Percentiles rank a stretch among this genome's conserved stretches.
These are phyloP conservation scores for Kockovaella imperatae DNA, from an alignment of 768 basidiomycete genomes.

Conservation along the genomic window DNA sequence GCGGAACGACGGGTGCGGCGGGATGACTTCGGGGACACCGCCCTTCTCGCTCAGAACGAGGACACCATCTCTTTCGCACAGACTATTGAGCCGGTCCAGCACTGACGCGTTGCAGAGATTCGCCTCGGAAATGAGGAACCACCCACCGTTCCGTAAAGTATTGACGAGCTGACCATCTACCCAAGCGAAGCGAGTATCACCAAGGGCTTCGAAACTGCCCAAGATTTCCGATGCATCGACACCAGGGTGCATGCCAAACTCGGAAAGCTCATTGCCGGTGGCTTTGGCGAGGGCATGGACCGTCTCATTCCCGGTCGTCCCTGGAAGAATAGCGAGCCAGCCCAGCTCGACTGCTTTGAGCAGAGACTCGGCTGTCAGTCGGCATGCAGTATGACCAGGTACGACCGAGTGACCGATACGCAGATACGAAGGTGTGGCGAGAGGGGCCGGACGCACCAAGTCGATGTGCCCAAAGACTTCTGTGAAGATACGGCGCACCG, in stretches of 20 bases:
- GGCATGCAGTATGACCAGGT: conserved; percentile 31
- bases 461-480: conserved; percentile 48
- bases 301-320: conserved; percentile 55
- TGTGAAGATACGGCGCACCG: conserved; percentile 42
- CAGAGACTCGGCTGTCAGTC: conserved; percentile 63
- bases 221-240: conserved; percentile 91
- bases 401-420: conserved; percentile 61
- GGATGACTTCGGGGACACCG: conserved; percentile 63
- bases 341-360: conserved; percentile 63
- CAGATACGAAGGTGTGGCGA: conserved; percentile 42
- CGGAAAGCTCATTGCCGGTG: conserved; percentile 61
- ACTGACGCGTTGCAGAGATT: conserved; percentile 94
- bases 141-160: conserved; percentile 78
- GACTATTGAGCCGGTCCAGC: conserved; percentile 88
- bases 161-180: conserved; percentile 82
- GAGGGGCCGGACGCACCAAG: conserved; percentile 39
- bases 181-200: conserved; percentile 64
- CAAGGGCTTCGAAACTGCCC: conserved; percentile 69
- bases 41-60: conserved; percentile 87
- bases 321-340: conserved; percentile 86
- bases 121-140: conserved; percentile 84
- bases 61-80: conserved; percentile 78
- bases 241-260: conserved; percentile 71
- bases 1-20: conserved; percentile 80
- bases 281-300: conserved; percentile 62